Conservation (phyloP, 768 basidiomycete species). For the Russula brevipes region DNA sequence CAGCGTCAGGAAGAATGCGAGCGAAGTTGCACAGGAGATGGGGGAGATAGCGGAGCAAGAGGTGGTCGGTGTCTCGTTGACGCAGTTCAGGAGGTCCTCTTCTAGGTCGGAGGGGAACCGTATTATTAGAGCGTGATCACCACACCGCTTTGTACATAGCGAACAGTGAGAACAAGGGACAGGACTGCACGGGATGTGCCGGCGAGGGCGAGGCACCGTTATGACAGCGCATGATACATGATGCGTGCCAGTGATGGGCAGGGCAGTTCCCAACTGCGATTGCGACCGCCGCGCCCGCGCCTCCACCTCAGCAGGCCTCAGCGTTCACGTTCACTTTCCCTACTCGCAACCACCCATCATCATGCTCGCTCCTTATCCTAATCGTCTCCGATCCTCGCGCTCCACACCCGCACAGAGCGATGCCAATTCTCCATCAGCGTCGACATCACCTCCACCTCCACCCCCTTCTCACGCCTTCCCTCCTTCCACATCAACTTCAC, state of each 20-base stretch:
- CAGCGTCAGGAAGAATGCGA: background rate
- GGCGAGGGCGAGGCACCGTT: too few species aligned
- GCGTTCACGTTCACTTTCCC: too few species aligned
- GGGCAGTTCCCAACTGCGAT: too few species aligned
- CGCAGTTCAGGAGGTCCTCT: background rate
- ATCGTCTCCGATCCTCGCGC: conserved; percentile 14
- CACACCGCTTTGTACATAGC: too few species aligned
- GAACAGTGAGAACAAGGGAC: too few species aligned
- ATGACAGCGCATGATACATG: too few species aligned
- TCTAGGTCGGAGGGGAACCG: too few species aligned
- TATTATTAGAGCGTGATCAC: too few species aligned
- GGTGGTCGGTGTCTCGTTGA: background rate
- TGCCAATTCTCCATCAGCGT: background rate
- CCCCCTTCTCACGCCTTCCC: background rate
- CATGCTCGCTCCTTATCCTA: conserved; percentile 21
- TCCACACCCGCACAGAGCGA: background rate
- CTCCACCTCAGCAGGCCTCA: too few species aligned
- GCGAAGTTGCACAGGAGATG: background rate
- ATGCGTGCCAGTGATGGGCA: too few species aligned
- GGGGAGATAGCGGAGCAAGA: background rate
- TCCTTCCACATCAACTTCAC: background rate
- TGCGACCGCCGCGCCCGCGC: too few species aligned
- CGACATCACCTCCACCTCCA: background rate
- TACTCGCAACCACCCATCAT: background rate
- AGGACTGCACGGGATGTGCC: too few species aligned